These are phyloP conservation scores for Alternaria atra DNA, from an alignment of 2,329 filamentous ascomycete genomes.

Conservation along the genomic window DNA sequence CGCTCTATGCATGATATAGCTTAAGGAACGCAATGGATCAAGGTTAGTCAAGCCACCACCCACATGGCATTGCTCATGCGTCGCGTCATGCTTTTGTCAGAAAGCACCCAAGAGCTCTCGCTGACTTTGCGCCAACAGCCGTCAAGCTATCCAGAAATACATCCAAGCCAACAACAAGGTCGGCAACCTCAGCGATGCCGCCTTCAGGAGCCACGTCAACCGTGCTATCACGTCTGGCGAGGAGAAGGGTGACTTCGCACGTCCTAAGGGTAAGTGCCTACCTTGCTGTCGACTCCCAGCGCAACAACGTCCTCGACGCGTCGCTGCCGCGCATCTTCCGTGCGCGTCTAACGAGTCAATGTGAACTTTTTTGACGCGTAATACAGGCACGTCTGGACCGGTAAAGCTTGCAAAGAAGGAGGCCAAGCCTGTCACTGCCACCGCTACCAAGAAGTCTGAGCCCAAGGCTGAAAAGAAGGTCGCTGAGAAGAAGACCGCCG, in stretches of 20 bases:
- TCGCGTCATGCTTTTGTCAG: constrained; percentile 37
- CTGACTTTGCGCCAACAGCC: constrained; percentile 60
- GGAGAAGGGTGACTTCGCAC: constrained; percentile 85
- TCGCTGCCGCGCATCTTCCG: background rate
- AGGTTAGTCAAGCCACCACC: constrained; percentile 63
- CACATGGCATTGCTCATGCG: constrained; percentile 31
- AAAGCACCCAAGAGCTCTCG: constrained; percentile 30
- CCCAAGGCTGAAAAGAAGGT: constrained; percentile 45
- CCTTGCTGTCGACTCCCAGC: background rate
- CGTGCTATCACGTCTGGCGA: constrained; percentile 82
- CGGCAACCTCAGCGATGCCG: constrained; percentile 61
- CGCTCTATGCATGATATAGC: constrained; percentile 59
- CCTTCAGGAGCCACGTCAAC: constrained; percentile 83
- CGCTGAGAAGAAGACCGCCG: constrained; percentile 33
- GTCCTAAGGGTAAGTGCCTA: constrained; percentile 82
- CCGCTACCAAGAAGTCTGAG: constrained; percentile 42
- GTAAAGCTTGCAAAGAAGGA: constrained; percentile 93
- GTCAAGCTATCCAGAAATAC: constrained; percentile 79
- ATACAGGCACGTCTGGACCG: constrained; percentile 79
- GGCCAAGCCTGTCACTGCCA: constrained; percentile 41
- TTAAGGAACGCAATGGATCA: constrained; percentile 75
- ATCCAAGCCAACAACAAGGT: constrained; percentile 76
- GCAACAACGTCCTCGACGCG: background rate
- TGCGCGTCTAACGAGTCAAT: background rate
- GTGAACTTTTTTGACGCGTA: constrained; percentile 35